Conservation (phyloP, 2,329 filamentous ascomycete species). For the Colletotrichum sp. region DNA sequence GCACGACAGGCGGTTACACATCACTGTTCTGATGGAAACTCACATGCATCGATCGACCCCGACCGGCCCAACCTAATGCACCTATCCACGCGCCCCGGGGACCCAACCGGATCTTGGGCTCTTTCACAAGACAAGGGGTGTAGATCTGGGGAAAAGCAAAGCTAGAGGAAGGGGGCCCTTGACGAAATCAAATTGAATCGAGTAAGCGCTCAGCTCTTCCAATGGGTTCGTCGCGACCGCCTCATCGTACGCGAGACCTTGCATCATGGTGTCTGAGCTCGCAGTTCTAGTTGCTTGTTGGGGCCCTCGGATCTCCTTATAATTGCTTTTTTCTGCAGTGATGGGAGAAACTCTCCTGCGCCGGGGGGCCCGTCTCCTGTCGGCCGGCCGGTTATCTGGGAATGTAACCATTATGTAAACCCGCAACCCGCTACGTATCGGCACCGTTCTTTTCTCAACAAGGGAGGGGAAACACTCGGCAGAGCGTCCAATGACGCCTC, state of each 20-base stretch:
- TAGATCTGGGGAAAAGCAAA: slow-evolving; percentile 9
- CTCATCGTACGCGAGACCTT: background rate
- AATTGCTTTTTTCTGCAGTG: slow-evolving; percentile 16
- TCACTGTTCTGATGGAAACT: background rate
- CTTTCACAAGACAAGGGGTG: background rate
- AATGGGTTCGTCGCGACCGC: background rate
- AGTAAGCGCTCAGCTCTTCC: background rate
- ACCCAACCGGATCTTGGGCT: background rate
- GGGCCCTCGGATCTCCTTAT: slow-evolving; percentile 9
- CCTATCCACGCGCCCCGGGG: background rate
- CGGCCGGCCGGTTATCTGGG: background rate
- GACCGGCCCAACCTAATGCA: background rate
- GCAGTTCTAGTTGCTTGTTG: slow-evolving; percentile 16
- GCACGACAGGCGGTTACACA: background rate
- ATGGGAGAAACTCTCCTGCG: background rate
- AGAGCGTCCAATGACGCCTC: background rate
- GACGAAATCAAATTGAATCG: background rate
- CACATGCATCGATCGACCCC: background rate
- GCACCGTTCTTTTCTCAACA: slow-evolving; percentile 19
- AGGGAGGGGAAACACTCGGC: slow-evolving; percentile 1
- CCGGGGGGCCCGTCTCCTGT: background rate
- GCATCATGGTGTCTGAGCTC: slow-evolving; percentile 7
- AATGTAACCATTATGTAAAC: slow-evolving; percentile 1
- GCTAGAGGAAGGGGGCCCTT: background rate
- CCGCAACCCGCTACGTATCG: background rate